Percentiles rank a stretch among this genome's conserved stretches.
Evolutionary conservation across 2,329 filamentous ascomycete genomes (phyloP).

Genomic region (Blastomyces gilchristii): DNA sequence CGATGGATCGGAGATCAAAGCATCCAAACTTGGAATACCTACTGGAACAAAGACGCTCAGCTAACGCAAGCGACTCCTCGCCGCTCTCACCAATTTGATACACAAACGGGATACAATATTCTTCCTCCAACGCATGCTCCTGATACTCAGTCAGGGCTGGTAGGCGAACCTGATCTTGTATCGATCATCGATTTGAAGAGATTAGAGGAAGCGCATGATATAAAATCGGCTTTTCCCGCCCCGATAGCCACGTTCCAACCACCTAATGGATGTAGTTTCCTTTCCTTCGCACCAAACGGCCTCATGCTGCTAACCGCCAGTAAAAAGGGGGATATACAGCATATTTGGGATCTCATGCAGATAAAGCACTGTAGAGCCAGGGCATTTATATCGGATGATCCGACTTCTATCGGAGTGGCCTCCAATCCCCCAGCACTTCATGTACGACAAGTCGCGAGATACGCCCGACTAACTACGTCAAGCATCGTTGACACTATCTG

Average conservation of each 20-base stretch:
- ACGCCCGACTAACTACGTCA: slow-evolving; percentile 82
- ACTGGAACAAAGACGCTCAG: slow-evolving; percentile 39
- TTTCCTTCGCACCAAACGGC: slow-evolving; percentile 40
- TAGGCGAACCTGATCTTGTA: slow-evolving; percentile 36
- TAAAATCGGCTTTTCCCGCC: slow-evolving; percentile 25
- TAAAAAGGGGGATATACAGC: slow-evolving; percentile 41
- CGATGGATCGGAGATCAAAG: slow-evolving; percentile 42
- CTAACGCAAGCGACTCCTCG: slow-evolving; percentile 20
- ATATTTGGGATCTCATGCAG: slow-evolving; percentile 43
- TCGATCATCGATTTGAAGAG: slow-evolving; percentile 38
- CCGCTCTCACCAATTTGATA: slow-evolving; percentile 19
- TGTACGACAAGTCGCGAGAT: slow-evolving; percentile 77
- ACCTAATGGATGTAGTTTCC: slow-evolving; percentile 40
- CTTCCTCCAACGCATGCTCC: slow-evolving; percentile 40
- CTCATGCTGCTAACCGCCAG: slow-evolving; percentile 40
- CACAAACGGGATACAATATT: slow-evolving; percentile 23
- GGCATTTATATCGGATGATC: slow-evolving; percentile 30
- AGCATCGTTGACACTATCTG: slow-evolving; percentile 84
- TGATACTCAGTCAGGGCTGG: slow-evolving; percentile 27
- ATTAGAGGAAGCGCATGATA: slow-evolving; percentile 31
- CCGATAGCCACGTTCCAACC: slow-evolving; percentile 39
- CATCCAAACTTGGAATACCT: slow-evolving; percentile 41
- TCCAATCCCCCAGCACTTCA: slow-evolving; percentile 18
- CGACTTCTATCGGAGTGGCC: slow-evolving; percentile 19
- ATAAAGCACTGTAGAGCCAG: slow-evolving; percentile 34